phyloP scores from a whole-genome alignment of 2,329 filamentous ascomycete species.

The Pseudogymnoascus sp. region DNA sequence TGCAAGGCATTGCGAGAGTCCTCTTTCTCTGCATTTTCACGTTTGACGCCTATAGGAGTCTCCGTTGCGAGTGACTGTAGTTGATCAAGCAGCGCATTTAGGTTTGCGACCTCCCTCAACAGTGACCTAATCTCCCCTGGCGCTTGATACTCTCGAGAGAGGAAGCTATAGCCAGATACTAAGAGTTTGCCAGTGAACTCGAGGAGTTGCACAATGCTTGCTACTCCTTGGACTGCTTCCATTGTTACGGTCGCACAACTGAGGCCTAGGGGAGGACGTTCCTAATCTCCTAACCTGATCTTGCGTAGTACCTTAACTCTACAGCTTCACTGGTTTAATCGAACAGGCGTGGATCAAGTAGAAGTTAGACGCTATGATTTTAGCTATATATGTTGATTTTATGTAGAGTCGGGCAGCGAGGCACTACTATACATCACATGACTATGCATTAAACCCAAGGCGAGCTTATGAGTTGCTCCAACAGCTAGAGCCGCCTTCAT shows the following conservation, averaged over 20 bases:
- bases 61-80: conserved; percentile 3
- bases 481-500: no score
- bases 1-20: background rate
- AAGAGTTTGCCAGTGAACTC: conserved; percentile 12
- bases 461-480: no score
- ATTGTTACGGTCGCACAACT: conserved; percentile 9
- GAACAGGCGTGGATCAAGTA: background rate
- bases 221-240: conserved; percentile 9
- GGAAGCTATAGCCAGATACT: conserved; percentile 10
- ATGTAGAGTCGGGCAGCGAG: no score
- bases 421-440: no score
- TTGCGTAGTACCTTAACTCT: background rate
- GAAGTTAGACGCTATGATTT: no score
- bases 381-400: no score
- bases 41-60: background rate
- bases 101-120: conserved; percentile 10
- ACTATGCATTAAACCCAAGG: no score
- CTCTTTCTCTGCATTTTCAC: background rate
- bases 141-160: conserved; percentile 12
- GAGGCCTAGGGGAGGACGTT: background rate
- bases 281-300: background rate
- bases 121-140: conserved; percentile 11
- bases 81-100: conserved; percentile 12
- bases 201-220: conserved; percentile 11
- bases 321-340: background rate